Conservation (phyloP, 306 rosid species). For the Cicer chorassanicum region DNA sequence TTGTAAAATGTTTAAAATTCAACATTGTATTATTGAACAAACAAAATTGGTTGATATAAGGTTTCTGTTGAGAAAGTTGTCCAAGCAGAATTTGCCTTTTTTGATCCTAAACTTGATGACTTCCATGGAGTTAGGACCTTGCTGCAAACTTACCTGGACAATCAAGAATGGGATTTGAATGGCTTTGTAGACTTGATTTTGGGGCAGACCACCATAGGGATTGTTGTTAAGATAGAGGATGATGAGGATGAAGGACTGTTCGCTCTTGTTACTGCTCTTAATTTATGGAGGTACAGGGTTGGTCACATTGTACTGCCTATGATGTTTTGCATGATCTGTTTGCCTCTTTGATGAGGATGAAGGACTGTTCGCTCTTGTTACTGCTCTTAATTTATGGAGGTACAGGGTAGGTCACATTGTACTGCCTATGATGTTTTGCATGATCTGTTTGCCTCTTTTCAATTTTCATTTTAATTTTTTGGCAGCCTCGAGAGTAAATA, state of each 20-base stretch:
- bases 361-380: constrained; percentile 67
- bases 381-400: constrained; percentile 74
- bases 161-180: constrained; percentile 77
- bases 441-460: constrained; percentile 2
- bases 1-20: not conserved
- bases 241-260: constrained; percentile 78
- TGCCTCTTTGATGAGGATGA: constrained; percentile 69
- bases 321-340: constrained; percentile 7
- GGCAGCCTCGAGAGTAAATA: not conserved
- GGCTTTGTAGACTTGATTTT: constrained; percentile 71
- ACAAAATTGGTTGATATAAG: constrained; percentile 24
- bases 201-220: constrained; percentile 74
- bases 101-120: constrained; percentile 78
- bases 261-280: constrained; percentile 71
- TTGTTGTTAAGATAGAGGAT: constrained; percentile 77
- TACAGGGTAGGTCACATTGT: constrained; percentile 59
- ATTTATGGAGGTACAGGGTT: constrained; percentile 73
- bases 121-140: constrained; percentile 89
- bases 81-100: constrained; percentile 86
- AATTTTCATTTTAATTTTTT: not conserved
- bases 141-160: constrained; percentile 75
- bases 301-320: constrained; percentile 34
- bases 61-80: constrained; percentile 58
- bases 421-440: not conserved
- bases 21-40: not conserved